Conservation (phyloP, 2,329 filamentous ascomycete genomes). For the Huntiella decipiens region DNA sequence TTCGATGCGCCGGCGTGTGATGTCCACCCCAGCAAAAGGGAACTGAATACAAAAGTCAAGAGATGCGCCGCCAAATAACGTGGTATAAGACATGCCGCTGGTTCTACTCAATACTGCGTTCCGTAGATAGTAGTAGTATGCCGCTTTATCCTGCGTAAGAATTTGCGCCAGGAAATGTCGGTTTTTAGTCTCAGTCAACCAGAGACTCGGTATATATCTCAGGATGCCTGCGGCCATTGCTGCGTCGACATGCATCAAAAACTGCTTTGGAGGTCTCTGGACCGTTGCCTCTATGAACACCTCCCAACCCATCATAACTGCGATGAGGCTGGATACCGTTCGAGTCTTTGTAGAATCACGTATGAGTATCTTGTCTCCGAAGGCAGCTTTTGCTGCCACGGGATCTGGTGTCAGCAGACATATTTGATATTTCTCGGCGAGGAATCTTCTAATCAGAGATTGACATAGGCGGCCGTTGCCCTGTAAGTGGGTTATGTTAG, state of each 20-base stretch:
- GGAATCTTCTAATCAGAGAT: neutral
- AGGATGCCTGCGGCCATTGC: slow-evolving; percentile 2
- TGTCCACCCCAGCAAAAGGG: neutral
- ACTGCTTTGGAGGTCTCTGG: neutral
- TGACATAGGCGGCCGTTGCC: neutral
- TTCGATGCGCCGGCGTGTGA: neutral
- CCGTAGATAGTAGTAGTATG: slow-evolving; percentile 4
- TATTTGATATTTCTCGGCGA: neutral
- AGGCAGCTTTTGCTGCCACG: neutral
- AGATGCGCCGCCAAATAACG: neutral
- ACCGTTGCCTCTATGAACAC: slow-evolving; percentile 1
- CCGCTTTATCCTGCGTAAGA: neutral
- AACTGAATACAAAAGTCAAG: neutral
- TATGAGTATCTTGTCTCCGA: neutral
- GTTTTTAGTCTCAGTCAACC: neutral
- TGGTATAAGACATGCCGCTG: neutral
- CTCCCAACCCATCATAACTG: neutral
- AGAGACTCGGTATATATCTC: neutral
- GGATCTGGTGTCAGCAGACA: neutral
- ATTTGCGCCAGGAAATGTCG: neutral
- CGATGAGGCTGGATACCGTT: neutral
- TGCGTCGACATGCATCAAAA: neutral
- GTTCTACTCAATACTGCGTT: neutral
- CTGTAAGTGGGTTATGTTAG: neutral
- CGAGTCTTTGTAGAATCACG: slow-evolving; percentile 1